Evolutionary conservation across 257 asterid genomes (phyloP).

Genomic region (Voacanga thouarsii): DNA sequence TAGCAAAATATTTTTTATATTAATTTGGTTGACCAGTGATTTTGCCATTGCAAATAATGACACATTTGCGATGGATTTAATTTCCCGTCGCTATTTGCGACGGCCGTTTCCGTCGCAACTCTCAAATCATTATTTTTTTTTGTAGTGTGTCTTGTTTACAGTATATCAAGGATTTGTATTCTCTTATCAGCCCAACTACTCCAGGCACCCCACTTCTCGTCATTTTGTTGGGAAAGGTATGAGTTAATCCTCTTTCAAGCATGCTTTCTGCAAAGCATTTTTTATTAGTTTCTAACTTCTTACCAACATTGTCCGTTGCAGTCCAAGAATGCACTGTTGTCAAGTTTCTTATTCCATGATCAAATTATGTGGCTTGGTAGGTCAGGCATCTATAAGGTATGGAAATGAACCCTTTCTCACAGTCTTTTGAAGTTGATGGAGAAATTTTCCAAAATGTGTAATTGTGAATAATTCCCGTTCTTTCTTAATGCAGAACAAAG

Average conservation of each 20-base stretch:
- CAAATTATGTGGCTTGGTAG: constrained; percentile 93
- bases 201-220: constrained; percentile 90
- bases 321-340: constrained; percentile 88
- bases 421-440: not conserved
- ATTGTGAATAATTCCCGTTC: not conserved
- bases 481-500: constrained; percentile 61
- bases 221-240: constrained; percentile 84
- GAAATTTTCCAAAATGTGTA: not conserved
- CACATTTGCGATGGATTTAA: no score
- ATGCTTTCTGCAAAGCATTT: constrained; percentile 10
- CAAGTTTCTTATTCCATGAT: constrained; percentile 87
- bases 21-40: no score
- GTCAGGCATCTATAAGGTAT: constrained; percentile 91
- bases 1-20: no score
- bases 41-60: no score
- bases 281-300: constrained; percentile 7
- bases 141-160: no score
- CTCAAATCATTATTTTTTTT: no score
- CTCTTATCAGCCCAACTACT: constrained; percentile 75
- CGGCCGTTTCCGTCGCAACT: no score
- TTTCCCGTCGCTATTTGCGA: no score
- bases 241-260: not conserved
- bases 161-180: constrained; percentile 92
- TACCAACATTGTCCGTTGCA: constrained; percentile 32
- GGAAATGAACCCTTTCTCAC: constrained; percentile 2